These are phyloP conservation scores for Xerocomus spinulosus DNA, from an alignment of 768 basidiomycete genomes.

Conservation along the genomic window DNA sequence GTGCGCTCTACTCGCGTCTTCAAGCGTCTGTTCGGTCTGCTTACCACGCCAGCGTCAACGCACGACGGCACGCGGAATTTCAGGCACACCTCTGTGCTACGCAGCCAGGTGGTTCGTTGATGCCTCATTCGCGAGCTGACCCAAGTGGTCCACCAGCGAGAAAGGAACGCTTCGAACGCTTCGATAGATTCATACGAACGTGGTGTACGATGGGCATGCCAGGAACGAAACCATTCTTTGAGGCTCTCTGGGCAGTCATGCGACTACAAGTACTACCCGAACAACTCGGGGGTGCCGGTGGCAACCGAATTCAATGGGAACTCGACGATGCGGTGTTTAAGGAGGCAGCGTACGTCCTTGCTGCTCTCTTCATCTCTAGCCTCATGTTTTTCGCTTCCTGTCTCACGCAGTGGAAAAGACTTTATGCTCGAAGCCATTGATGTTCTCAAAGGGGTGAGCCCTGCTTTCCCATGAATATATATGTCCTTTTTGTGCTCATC, in stretches of 20 bases:
- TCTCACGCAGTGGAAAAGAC: conserved; percentile 70
- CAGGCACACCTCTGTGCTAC: conserved; percentile 79
- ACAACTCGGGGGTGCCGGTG: conserved; percentile 76
- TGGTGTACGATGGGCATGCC: conserved; percentile 89
- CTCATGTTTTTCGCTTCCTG: conserved; percentile 14
- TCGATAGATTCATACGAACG: conserved; percentile 67
- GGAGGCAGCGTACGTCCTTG: conserved; percentile 76
- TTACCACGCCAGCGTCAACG: conserved; percentile 77
- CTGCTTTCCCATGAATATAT: conserved; percentile 8
- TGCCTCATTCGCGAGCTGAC: conserved; percentile 67
- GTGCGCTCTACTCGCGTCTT: conserved; percentile 79
- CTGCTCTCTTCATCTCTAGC: conserved; percentile 4
- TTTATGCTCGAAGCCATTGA: conserved; percentile 92
- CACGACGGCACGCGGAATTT: conserved; percentile 76
- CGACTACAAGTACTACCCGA: conserved; percentile 78
- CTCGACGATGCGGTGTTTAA: conserved; percentile 93
- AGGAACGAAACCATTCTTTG: conserved; percentile 80
- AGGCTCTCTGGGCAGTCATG: conserved; percentile 68
- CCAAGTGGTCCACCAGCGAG: conserved; percentile 59
- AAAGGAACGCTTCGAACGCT: conserved; percentile 73
- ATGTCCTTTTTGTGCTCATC: conserved; percentile 4
- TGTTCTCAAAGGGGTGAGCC: conserved; percentile 79
- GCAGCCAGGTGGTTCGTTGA: conserved; percentile 72
- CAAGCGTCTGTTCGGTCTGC: conserved; percentile 84
- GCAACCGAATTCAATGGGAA: conserved; percentile 76